phyloP scores from a whole-genome alignment of 2,329 filamentous ascomycete genomes.

The Hortaea werneckii region DNA sequence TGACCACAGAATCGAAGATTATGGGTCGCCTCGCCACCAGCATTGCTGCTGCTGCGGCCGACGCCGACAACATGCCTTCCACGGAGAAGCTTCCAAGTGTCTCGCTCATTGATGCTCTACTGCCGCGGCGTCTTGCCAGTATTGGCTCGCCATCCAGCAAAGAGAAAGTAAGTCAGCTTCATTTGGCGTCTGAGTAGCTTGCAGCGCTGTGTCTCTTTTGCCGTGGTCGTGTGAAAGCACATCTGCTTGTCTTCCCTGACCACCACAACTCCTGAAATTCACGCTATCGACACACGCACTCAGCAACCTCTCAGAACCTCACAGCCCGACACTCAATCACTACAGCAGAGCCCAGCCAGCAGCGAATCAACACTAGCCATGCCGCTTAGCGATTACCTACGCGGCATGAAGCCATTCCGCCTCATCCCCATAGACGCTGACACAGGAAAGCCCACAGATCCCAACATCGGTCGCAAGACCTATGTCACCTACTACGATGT shows the following conservation, averaged over 20 bases:
- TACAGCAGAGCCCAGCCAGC: too few relatives aligned
- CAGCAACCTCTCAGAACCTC: too few relatives aligned
- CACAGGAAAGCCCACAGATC: constrained; percentile 18
- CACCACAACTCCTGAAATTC: too few relatives aligned
- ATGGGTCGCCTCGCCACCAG: constrained; percentile 15
- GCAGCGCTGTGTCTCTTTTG: too few relatives aligned
- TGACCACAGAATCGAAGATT: too few relatives aligned
- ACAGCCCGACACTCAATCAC: too few relatives aligned
- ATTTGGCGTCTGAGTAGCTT: not conserved
- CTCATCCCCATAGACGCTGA: constrained; percentile 15
- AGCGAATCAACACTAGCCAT: not conserved
- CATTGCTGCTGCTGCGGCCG: constrained; percentile 16
- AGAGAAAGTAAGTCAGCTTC: constrained; percentile 10
- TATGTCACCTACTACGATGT: constrained; percentile 17
- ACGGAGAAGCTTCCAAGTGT: constrained; percentile 14
- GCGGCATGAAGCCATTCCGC: not conserved
- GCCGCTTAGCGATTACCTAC: not conserved
- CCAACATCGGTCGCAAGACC: constrained; percentile 7
- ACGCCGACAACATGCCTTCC: constrained; percentile 19
- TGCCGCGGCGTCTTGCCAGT: constrained; percentile 10
- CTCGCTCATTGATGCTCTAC: constrained; percentile 23
- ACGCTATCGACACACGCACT: too few relatives aligned
- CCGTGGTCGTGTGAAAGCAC: too few relatives aligned
- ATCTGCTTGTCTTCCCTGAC: too few relatives aligned
- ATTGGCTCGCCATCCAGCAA: constrained; percentile 3